Evolutionary conservation across 2,329 filamentous ascomycete genomes (phyloP), one percentile per base, ranked within the genome.

Genomic region (Phyllosticta citribraziliensis): DNA sequence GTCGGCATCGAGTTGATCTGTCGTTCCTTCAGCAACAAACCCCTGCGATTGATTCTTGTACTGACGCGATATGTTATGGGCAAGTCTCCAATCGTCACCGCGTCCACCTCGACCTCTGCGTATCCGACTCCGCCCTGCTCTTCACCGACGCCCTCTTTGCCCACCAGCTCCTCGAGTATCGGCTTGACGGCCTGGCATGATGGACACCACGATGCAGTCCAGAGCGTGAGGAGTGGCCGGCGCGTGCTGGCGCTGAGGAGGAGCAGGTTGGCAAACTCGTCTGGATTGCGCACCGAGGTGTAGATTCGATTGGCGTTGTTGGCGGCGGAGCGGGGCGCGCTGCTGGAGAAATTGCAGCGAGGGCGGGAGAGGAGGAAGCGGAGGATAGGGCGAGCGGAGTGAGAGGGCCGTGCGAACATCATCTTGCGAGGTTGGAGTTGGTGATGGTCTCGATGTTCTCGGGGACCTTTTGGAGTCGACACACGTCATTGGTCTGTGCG

Each of bases 31-130:
- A 54, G 47, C 62, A n/a, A 4, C 60, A 59, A 57, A 63, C 53
- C 62, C 17, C n/a, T 24, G 27, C 27, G 27, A 6, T 8, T 8
- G 27, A 30, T 30, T 5, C 6, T 3, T 27, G 25, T 55, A 27
- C 53, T 27, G 24, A 75, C 72, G 64, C 72, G 69, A 65, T 78
- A 80, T 60, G 70, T 70, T 47, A 78, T 66, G 0, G 70, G 71
- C 64, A 75, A 66, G 56, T 69, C 76, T 4, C 74, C 77, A 35
- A 80, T 71, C 61, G 76, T 70, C 1, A 73, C 73, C 17, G 70
- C 71, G 64, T 81, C 79, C 65, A 80, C 70, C 64, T 80, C 74
- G 5, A 82, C 74, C 62, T 81, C 78, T 0, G 73, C 78, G 60
- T 74, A 81, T 2, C 74, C 75, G 6, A 82, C 67, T 0, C 77